phyloP scores from a whole-genome alignment of 1,284 basidiomycete species.

The Ceratobasidium sp. region DNA sequence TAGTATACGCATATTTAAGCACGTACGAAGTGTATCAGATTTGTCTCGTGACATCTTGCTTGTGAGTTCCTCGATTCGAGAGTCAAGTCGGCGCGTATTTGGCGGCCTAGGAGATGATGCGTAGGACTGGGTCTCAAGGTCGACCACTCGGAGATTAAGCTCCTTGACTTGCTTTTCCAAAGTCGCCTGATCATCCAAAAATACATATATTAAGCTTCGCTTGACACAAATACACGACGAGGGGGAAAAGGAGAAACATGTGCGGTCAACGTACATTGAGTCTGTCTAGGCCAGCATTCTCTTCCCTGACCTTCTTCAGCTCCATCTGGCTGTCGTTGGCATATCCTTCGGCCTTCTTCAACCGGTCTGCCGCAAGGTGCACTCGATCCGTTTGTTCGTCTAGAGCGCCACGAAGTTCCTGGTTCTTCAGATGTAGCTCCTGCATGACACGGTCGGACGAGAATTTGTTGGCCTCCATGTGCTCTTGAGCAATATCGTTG shows the following conservation, averaged over 20 bases:
- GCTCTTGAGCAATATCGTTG: conserved; percentile 80
- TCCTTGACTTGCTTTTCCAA: conserved; percentile 87
- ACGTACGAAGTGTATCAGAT: conserved; percentile 61
- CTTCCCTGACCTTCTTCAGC: conserved; percentile 75
- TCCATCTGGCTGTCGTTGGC: conserved; percentile 80
- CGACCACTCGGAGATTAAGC: conserved; percentile 79
- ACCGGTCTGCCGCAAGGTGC: conserved; percentile 73
- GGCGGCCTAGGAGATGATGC: conserved; percentile 67
- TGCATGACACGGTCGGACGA: conserved; percentile 80
- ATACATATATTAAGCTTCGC: conserved; percentile 18
- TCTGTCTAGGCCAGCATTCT: conserved; percentile 81
- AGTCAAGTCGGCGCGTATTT: conserved; percentile 66
- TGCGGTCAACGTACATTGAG: conserved; percentile 67
- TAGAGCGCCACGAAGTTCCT: conserved; percentile 79
- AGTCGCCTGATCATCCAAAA: conserved; percentile 63
- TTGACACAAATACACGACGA: conserved; percentile 18
- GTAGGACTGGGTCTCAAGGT: conserved; percentile 81
- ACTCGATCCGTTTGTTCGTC: conserved; percentile 82
- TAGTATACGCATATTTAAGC: conserved; percentile 60
- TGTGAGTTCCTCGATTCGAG: conserved; percentile 76
- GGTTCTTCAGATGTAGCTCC: conserved; percentile 77
- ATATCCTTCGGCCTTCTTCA: conserved; percentile 81
- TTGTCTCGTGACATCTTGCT: conserved; percentile 68
- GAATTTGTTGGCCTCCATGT: conserved; percentile 74
- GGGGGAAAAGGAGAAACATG: conserved; percentile 22